phyloP scores from a whole-genome alignment of 2,329 filamentous ascomycete species.

The Penicillium nordicum region DNA sequence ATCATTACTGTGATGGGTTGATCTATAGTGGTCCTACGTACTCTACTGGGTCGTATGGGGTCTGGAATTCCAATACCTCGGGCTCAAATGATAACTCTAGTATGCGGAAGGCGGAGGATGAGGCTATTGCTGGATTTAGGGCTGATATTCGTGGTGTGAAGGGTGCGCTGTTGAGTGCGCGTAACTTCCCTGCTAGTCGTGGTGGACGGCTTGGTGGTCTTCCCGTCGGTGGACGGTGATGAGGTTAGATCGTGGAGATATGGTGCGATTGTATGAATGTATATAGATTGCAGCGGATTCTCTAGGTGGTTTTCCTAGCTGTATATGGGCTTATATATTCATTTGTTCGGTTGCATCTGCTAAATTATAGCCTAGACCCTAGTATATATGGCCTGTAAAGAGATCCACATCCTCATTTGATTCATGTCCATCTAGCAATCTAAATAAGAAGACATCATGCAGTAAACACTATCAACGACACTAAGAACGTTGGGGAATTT shows the following conservation, averaged over 20 bases:
- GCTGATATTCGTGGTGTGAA: constrained; percentile 62
- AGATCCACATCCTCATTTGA: constrained; percentile 3
- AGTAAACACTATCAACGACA: background rate
- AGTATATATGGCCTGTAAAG: background rate
- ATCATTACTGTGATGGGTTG: constrained; percentile 52
- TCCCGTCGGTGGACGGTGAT: constrained; percentile 15
- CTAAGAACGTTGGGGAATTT: background rate
- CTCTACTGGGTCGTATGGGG: constrained; percentile 30
- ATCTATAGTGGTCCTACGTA: constrained; percentile 38
- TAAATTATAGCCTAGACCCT: background rate
- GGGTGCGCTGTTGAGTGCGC: constrained; percentile 60
- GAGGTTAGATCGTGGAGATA: background rate
- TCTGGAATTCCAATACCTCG: constrained; percentile 26
- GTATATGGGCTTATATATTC: background rate
- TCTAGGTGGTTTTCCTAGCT: background rate
- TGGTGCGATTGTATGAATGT: background rate
- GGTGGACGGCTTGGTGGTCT: constrained; percentile 25
- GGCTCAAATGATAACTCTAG: constrained; percentile 16
- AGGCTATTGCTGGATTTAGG: constrained; percentile 57
- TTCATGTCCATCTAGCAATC: constrained; percentile 12
- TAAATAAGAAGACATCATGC: background rate
- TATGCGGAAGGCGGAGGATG: constrained; percentile 47
- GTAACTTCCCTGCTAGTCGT: constrained; percentile 53
- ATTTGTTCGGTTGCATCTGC: background rate
- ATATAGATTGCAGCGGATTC: background rate